These are phyloP conservation scores for Balakata baccata DNA, from an alignment of 345 rosid species.

Conservation along the genomic window DNA sequence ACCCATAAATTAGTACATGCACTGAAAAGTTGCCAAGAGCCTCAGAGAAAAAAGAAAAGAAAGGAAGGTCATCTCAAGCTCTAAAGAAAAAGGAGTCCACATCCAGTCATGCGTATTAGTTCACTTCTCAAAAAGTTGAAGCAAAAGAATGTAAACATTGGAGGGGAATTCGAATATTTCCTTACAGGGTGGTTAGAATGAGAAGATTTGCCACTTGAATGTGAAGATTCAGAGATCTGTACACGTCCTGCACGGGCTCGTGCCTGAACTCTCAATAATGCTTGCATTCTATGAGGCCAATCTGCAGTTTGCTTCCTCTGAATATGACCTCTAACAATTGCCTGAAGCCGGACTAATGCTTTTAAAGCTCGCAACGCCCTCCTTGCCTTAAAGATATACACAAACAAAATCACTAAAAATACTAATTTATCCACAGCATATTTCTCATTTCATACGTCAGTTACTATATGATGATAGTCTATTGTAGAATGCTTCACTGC, in stretches of 20 bases:
- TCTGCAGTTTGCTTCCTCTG: slow-evolving; percentile 63
- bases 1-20: slow-evolving; percentile 11
- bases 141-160: slow-evolving; percentile 11
- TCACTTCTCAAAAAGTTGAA: neutral
- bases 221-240: slow-evolving; percentile 54
- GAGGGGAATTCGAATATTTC: slow-evolving; percentile 13
- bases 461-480: neutral
- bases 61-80: neutral
- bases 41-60: neutral
- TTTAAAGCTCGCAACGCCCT: slow-evolving; percentile 54
- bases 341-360: slow-evolving; percentile 96
- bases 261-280: slow-evolving; percentile 68
- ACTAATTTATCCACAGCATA: neutral
- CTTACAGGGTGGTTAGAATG: slow-evolving; percentile 62
- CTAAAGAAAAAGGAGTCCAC: slow-evolving; percentile 11
- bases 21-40: slow-evolving; percentile 7
- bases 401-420: neutral
- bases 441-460: neutral
- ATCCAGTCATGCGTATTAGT: neutral
- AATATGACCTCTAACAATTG: slow-evolving; percentile 86
- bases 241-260: slow-evolving; percentile 61
- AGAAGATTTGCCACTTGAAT: slow-evolving; percentile 67
- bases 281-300: slow-evolving; percentile 66
- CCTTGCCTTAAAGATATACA: slow-evolving; percentile 46
- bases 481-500: no score